phyloP scores from a whole-genome alignment of 2,329 filamentous ascomycete genomes.

The Daldinia sp. region DNA sequence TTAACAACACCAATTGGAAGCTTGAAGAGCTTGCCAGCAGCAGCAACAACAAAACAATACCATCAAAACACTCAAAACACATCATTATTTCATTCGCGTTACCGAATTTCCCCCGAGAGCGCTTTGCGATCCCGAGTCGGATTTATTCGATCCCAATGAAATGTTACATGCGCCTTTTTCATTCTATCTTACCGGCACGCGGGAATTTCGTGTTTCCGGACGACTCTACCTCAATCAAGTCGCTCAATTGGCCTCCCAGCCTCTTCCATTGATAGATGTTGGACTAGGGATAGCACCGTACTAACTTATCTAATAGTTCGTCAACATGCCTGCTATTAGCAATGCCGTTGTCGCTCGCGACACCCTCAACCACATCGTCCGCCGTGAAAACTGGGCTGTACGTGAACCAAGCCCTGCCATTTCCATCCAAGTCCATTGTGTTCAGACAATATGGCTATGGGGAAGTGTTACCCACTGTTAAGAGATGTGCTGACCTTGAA shows the following conservation, averaged over 20 bases:
- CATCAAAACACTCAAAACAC: conserved; percentile 6
- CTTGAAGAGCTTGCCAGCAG: conserved; percentile 4
- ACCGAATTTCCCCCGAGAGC: not conserved
- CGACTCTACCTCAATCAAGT: conserved; percentile 11
- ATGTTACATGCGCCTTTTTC: conserved; percentile 34
- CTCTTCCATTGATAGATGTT: conserved; percentile 4
- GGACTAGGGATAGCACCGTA: conserved; percentile 14
- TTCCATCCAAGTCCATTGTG: not conserved
- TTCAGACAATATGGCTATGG: not conserved
- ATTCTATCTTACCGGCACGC: not conserved
- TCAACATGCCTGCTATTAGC: conserved; percentile 48
- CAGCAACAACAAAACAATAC: too few species aligned
- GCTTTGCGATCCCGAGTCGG: conserved; percentile 1
- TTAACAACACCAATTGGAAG: conserved; percentile 25
- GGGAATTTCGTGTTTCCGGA: not conserved
- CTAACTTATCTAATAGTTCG: conserved; percentile 27
- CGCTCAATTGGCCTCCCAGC: conserved; percentile 18
- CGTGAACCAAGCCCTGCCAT: conserved; percentile 17
- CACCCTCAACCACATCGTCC: conserved; percentile 43
- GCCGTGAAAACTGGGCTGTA: conserved; percentile 46
- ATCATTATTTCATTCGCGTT: not conserved
- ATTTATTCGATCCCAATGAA: conserved; percentile 6
- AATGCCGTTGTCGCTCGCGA: conserved; percentile 48
- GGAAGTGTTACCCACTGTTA: not conserved
- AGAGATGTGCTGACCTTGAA: conserved; percentile 27